Percentiles rank a stretch among this genome's conserved stretches.
Conservation (phyloP, 768 basidiomycete species). For the Leucocoprinus sp. region DNA sequence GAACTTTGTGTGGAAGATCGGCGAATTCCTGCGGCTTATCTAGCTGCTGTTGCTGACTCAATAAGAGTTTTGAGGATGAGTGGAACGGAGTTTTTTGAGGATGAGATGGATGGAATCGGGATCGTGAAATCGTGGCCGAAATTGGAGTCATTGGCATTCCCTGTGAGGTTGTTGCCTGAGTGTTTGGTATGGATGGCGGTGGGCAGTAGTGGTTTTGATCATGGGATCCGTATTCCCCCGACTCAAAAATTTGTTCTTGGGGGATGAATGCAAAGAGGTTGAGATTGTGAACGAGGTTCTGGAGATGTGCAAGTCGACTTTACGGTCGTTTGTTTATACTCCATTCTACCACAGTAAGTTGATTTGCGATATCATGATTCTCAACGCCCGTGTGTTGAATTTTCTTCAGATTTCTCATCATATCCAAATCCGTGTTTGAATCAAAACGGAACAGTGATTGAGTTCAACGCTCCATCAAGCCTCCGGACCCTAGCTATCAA, state of each 20-base stretch:
- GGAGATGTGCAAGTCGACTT: slow-evolving; percentile 5
- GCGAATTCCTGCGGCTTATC: neutral
- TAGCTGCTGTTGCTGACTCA: neutral
- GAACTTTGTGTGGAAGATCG: slow-evolving; percentile 2
- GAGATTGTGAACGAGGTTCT: slow-evolving; percentile 7
- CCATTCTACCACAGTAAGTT: slow-evolving; percentile 8
- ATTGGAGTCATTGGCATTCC: slow-evolving; percentile 9
- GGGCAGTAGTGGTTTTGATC: neutral
- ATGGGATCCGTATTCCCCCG: neutral
- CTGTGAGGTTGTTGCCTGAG: slow-evolving; percentile 4
- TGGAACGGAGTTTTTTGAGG: slow-evolving; percentile 9
- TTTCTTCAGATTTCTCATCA: slow-evolving; percentile 5
- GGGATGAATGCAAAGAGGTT: slow-evolving; percentile 6
- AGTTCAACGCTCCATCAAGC: neutral
- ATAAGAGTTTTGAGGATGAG: slow-evolving; percentile 1
- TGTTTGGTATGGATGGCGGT: slow-evolving; percentile 9
- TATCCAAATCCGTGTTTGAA: slow-evolving; percentile 7
- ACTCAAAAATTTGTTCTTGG: slow-evolving; percentile 5
- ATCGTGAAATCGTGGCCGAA: neutral
- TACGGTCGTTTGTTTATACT: slow-evolving; percentile 9
- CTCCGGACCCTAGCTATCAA: slow-evolving; percentile 10
- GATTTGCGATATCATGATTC: neutral
- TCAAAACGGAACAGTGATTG: slow-evolving; percentile 6
- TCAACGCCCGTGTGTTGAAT: neutral
- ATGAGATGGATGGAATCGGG: neutral